Conservation (phyloP, 257 asterid genomes). For the Fraxinus quadrangulata region DNA sequence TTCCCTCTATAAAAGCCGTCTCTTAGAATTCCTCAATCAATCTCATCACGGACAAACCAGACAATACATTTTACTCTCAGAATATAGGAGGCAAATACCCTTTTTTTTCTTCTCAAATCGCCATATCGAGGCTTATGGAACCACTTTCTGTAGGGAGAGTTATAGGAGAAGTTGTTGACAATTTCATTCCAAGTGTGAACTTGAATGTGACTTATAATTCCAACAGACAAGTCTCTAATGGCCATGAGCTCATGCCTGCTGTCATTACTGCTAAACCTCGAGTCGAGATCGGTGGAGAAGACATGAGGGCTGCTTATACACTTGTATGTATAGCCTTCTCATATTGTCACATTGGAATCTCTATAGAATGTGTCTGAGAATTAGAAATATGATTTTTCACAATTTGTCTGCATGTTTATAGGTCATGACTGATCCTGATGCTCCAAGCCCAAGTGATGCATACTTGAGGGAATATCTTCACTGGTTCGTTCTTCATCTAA, state of each 20-base stretch:
- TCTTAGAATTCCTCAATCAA: slow-evolving; percentile 24
- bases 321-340: slow-evolving; percentile 49
- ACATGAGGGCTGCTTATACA: slow-evolving; percentile 81
- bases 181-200: slow-evolving; percentile 63
- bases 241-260: slow-evolving; percentile 84
- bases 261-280: slow-evolving; percentile 57
- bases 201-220: slow-evolving; percentile 50
- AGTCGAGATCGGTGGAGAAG: slow-evolving; percentile 85
- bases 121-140: slow-evolving; percentile 46
- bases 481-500: slow-evolving; percentile 48
- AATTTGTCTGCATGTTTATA: slow-evolving; percentile 34
- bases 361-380: slow-evolving; percentile 28
- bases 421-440: slow-evolving; percentile 96
- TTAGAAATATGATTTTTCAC: neutral
- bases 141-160: slow-evolving; percentile 72
- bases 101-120: neutral
- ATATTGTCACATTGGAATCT: slow-evolving; percentile 8
- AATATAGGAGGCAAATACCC: neutral
- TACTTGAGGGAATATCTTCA: slow-evolving; percentile 86
- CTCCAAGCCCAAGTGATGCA: slow-evolving; percentile 92
- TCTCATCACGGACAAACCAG: slow-evolving; percentile 24
- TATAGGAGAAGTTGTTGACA: slow-evolving; percentile 80
- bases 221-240: slow-evolving; percentile 65
- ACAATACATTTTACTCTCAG: neutral
- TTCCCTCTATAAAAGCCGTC: slow-evolving; percentile 45